A percentile compares a stretch with the other conserved stretches of the same genome.
Conservation (phyloP, 2,329 filamentous ascomycete genomes). For the Pseudocercospora fuligena region DNA sequence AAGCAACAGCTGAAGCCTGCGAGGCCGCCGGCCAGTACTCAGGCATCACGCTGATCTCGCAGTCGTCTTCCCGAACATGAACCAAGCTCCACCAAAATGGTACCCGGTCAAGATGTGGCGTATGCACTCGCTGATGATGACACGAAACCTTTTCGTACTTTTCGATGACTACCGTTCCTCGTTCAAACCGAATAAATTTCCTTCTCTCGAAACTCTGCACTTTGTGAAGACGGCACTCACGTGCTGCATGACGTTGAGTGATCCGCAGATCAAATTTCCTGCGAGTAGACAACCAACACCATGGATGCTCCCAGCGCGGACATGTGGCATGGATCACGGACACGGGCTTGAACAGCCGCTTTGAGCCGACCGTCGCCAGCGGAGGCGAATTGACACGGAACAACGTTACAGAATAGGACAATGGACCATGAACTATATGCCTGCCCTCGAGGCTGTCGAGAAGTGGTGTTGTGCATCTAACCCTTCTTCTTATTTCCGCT, state of each 20-base stretch:
- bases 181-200: background rate
- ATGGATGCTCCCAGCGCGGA: background rate
- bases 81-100: background rate
- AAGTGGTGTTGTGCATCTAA: slow-evolving; percentile 8
- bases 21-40: background rate
- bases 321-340: background rate
- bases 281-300: background rate
- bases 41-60: background rate
- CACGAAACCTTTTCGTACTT: background rate
- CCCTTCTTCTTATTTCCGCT: background rate
- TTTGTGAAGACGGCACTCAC: background rate
- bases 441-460: background rate
- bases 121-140: background rate
- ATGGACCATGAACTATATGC: slow-evolving; percentile 6
- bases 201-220: background rate
- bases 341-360: background rate
- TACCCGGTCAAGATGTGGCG: background rate
- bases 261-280: background rate
- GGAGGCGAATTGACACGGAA: background rate
- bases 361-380: background rate
- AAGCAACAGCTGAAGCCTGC: background rate
- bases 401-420: background rate
- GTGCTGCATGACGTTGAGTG: background rate
- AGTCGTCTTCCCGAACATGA: background rate
- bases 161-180: background rate